Evolutionary conservation across 768 basidiomycete species (phyloP).

Genomic region (Boletus bicolor): DNA sequence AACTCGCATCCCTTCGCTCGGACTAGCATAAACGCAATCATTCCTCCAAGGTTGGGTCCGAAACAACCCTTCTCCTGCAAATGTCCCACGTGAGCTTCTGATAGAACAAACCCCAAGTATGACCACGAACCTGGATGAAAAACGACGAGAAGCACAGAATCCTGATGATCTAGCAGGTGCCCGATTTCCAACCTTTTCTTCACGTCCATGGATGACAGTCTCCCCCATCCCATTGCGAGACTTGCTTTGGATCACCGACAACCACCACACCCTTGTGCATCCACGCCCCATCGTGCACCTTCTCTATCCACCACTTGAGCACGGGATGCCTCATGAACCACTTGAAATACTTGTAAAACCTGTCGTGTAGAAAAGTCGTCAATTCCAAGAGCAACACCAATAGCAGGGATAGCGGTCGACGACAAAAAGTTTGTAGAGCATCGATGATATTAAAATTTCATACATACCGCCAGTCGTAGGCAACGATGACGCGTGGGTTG

Average conservation of each 20-base stretch:
- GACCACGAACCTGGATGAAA: too few species aligned
- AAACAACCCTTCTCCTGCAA: not conserved
- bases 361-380: constrained; percentile 9
- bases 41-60: not conserved
- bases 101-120: too few species aligned
- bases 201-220: constrained; percentile 22
- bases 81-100: too few species aligned
- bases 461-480: constrained; percentile 35
- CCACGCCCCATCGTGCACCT: constrained; percentile 35
- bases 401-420: not conserved
- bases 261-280: constrained; percentile 36
- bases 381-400: not conserved
- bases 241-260: constrained; percentile 30
- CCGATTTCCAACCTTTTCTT: too few species aligned
- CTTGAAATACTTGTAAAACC: constrained; percentile 35
- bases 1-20: too few species aligned
- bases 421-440: not conserved
- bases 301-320: constrained; percentile 42
- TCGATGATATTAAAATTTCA: not conserved
- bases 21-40: not conserved
- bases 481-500: constrained; percentile 39
- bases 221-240: constrained; percentile 24
- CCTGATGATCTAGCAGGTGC: not conserved
- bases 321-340: constrained; percentile 37
- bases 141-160: not conserved